Percentiles rank a stretch among this genome's conserved stretches.
phyloP scores from a whole-genome alignment of 768 basidiomycete genomes.

The Mycena crocata region DNA sequence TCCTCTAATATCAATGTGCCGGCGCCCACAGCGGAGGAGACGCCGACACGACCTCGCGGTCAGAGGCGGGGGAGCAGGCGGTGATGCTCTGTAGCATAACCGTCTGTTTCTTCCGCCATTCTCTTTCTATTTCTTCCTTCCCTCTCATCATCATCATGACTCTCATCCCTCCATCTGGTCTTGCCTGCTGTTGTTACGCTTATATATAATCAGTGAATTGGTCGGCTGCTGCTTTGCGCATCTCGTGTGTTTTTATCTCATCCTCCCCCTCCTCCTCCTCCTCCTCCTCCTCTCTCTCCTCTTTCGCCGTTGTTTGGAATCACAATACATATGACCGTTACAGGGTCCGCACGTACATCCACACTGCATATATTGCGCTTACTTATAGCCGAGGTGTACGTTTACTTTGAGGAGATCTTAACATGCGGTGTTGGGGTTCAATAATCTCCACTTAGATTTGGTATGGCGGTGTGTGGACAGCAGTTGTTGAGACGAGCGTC shows the following conservation, averaged over 20 bases:
- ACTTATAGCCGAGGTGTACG: background rate
- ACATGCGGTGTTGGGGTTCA: too few relatives aligned
- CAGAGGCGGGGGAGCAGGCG: conserved; percentile 24
- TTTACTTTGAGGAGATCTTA: too few relatives aligned
- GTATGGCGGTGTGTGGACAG: too few relatives aligned
- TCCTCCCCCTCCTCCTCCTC: background rate
- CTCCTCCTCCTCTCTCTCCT: background rate
- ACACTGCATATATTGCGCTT: background rate
- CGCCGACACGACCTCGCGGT: conserved; percentile 18
- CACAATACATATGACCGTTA: background rate
- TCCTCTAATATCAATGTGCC: conserved; percentile 9
- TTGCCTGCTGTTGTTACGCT: background rate
- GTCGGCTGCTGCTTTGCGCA: background rate
- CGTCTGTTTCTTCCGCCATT: background rate
- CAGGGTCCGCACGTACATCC: background rate
- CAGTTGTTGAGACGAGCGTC: too few relatives aligned
- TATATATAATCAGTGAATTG: conserved; percentile 11
- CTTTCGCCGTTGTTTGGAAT: background rate
- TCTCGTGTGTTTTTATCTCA: conserved; percentile 8
- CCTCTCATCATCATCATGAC: background rate
- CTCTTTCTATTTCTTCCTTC: background rate
- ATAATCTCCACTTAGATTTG: too few relatives aligned
- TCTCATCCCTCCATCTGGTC: background rate
- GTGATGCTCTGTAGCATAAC: background rate
- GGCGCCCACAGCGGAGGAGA: conserved; percentile 13